Evolutionary conservation across 78 protist genomes (phyloP), one percentile per base, ranked within the genome.

Genomic region (Dictyostelium firmibasis): DNA sequence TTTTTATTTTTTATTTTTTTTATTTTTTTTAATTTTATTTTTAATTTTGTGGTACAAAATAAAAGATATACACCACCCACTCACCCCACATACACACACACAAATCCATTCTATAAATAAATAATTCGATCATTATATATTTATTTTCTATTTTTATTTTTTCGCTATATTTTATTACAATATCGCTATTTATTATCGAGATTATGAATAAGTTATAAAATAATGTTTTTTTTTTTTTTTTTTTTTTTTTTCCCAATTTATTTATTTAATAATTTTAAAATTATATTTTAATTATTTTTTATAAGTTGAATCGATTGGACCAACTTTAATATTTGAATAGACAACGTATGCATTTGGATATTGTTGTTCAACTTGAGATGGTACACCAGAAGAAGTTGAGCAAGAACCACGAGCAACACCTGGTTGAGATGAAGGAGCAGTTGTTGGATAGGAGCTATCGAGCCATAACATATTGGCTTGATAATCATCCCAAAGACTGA

Each of bases 401-500:
- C 97, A 96, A 25, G 95, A 13, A 41, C 97, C 97, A 81, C 97
- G 96, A 53, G 83, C 70, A 57, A 91, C 92, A 62, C 97, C 97
- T 27, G 97, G 96, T 29, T 27, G 5, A 5, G 60, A n/a, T 2
- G 84, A 23, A 11, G 62, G 5, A 0, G 69, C 70, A 44, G n/a
- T 75, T 11, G 92, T 75, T 57, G 97, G 97, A 43, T 84, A 95
- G 6, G 64, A 25, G 27, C 91, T 60, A 29, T 96, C 98, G 27
- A 96, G 67, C 98, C 98, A 96, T 35, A 93, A 83, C 98, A 96
- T 96, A 18, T 96, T 60, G 3, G 85, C 97, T 5, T n/a, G 27
- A n/a, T 92, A 74, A 67, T 96, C 98, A 74, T 96, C 98, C 98
- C 98, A 96, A 33, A 96, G 94, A 43, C 91, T 74, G 44, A 96